phyloP scores from a whole-genome alignment of 495 filamentous ascomycete species.

The Wilcoxina mikolae region DNA sequence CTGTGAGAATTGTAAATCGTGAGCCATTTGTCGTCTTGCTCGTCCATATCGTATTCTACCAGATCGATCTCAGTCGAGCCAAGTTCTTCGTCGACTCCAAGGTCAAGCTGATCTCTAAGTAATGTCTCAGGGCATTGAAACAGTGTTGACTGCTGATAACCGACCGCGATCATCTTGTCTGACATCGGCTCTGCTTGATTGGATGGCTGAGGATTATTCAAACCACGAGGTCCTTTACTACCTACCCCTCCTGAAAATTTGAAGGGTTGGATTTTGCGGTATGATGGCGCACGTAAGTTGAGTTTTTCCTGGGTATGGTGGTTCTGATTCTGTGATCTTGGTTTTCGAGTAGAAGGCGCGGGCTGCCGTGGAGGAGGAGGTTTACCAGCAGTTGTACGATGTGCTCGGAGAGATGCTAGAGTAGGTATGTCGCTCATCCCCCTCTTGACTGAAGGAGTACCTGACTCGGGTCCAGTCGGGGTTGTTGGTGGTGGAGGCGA shows the following conservation, averaged over 20 bases:
- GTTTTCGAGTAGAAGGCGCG: slow-evolving; percentile 3
- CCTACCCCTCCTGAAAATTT: slow-evolving; percentile 21
- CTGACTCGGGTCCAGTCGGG: neutral
- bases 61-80: slow-evolving; percentile 44
- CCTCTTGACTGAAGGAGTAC: slow-evolving; percentile 9
- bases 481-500: slow-evolving; percentile 7
- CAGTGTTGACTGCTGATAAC: slow-evolving; percentile 86
- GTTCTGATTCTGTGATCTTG: slow-evolving; percentile 8
- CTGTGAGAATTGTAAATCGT: slow-evolving; percentile 66
- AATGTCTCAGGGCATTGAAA: slow-evolving; percentile 65
- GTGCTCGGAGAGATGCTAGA: slow-evolving; percentile 24
- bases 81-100: slow-evolving; percentile 25
- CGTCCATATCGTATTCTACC: slow-evolving; percentile 99
- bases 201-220: slow-evolving; percentile 16
- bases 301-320: slow-evolving; percentile 34
- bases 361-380: slow-evolving; percentile 9
- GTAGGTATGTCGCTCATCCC: slow-evolving; percentile 20
- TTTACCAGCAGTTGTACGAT: slow-evolving; percentile 24
- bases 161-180: slow-evolving; percentile 79
- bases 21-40: slow-evolving; percentile 95
- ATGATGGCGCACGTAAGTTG: slow-evolving; percentile 45
- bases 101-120: slow-evolving; percentile 44
- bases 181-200: slow-evolving; percentile 42
- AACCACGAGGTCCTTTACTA: slow-evolving; percentile 17
- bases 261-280: slow-evolving; percentile 32